Conservation (phyloP, 306 rosid genomes). For the Dryas drummondii region DNA sequence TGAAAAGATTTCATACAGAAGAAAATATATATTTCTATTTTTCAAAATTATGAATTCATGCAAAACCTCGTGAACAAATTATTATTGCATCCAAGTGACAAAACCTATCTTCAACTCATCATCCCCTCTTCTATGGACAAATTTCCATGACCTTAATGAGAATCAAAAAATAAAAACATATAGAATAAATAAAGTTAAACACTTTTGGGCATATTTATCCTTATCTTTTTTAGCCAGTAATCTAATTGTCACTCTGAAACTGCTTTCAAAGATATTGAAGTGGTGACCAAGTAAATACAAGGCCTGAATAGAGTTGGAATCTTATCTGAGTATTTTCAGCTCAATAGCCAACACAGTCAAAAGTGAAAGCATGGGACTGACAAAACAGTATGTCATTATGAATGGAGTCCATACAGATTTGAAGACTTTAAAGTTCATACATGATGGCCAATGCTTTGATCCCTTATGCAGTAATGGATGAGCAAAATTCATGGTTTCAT, state of each 20-base stretch:
- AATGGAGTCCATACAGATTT: background rate
- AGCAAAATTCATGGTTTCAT: background rate
- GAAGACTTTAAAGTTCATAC: background rate
- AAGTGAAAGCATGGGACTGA: background rate
- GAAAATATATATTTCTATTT: background rate
- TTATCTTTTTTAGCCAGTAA: background rate
- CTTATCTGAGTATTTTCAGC: background rate
- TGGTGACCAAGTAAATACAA: background rate
- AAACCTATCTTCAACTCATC: background rate
- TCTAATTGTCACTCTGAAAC: conserved; percentile 2
- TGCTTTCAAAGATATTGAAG: background rate
- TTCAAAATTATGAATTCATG: background rate
- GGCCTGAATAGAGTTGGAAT: background rate
- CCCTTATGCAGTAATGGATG: background rate
- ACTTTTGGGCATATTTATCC: no score
- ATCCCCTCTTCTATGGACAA: background rate
- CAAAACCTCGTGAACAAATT: background rate
- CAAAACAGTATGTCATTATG: background rate
- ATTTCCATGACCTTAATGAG: background rate
- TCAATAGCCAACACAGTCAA: background rate
- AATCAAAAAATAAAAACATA: background rate
- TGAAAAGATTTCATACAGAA: background rate
- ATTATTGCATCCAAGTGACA: background rate
- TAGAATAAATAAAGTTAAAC: background rate
- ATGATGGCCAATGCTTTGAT: background rate